Conservation (phyloP, 2,329 filamentous ascomycete species). For the Penicillium sp. region DNA sequence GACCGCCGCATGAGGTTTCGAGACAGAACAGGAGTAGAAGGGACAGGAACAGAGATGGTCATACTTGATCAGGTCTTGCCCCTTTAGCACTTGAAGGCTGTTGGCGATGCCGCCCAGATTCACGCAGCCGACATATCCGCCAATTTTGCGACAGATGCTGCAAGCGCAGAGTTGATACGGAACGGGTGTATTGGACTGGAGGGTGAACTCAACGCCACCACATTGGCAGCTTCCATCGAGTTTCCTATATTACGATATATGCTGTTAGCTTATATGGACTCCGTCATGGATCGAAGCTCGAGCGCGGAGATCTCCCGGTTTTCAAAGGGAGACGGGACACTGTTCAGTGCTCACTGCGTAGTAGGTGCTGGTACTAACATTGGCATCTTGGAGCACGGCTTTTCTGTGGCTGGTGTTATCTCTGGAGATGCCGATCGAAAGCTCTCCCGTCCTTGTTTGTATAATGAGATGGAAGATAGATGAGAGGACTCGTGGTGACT, state of each 20-base stretch:
- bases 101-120: conserved; percentile 44
- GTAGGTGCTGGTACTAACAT: conserved; percentile 11
- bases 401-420: background rate
- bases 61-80: conserved; percentile 42
- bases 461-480: no score
- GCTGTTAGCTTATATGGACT: conserved; percentile 3
- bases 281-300: no score
- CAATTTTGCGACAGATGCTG: conserved; percentile 46
- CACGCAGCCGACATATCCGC: conserved; percentile 41
- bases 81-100: conserved; percentile 39
- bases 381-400: conserved; percentile 10
- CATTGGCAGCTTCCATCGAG: conserved; percentile 47
- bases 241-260: conserved; percentile 27
- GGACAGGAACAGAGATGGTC: conserved; percentile 1
- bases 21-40: no score
- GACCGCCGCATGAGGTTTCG: no score
- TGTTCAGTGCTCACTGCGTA: background rate
- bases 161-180: conserved; percentile 47
- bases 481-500: no score
- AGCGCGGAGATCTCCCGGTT: no score
- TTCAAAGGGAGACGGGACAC: no score
- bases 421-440: no score
- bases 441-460: no score
- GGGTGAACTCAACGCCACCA: conserved; percentile 42
- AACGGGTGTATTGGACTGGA: conserved; percentile 43